These are phyloP conservation scores for Skeletonema menzelii DNA, from an alignment of 108 stramenopile species.

Conservation along the genomic window DNA sequence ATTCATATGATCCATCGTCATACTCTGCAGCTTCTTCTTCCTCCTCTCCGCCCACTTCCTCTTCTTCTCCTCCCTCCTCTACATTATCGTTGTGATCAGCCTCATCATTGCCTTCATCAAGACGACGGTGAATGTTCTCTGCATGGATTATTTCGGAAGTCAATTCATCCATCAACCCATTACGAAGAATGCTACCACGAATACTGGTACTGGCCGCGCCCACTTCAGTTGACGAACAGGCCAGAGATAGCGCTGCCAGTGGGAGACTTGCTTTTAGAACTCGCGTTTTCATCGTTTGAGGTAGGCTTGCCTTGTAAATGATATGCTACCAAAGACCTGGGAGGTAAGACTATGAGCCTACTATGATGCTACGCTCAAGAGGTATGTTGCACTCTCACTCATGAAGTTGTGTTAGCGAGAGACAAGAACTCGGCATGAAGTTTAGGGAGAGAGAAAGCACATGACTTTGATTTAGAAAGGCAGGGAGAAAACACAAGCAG, in stretches of 20 bases:
- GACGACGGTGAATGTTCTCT: background rate
- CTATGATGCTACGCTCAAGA: too few species aligned
- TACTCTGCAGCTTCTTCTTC: background rate
- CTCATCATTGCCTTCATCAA: background rate
- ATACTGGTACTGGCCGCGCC: background rate
- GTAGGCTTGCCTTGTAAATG: too few species aligned
- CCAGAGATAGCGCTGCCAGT: background rate
- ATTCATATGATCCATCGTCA: background rate
- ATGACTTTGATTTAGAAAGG: too few species aligned
- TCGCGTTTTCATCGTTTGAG: background rate
- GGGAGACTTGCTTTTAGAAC: background rate
- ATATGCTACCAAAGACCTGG: too few species aligned
- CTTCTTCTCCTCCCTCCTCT: background rate
- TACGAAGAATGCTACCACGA: background rate
- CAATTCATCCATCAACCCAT: background rate
- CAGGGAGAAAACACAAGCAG: too few species aligned
- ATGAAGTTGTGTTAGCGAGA: too few species aligned
- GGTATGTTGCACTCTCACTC: too few species aligned
- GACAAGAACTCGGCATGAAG: too few species aligned
- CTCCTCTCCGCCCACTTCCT: background rate
- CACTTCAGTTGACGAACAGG: background rate
- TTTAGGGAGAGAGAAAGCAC: too few species aligned
- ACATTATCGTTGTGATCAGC: background rate
- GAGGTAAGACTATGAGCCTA: too few species aligned
- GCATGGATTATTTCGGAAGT: background rate